Base-by-base conservation (phyloP, 176 grass and related monocot genomes). In the Phoenix dactylifera region DNA sequence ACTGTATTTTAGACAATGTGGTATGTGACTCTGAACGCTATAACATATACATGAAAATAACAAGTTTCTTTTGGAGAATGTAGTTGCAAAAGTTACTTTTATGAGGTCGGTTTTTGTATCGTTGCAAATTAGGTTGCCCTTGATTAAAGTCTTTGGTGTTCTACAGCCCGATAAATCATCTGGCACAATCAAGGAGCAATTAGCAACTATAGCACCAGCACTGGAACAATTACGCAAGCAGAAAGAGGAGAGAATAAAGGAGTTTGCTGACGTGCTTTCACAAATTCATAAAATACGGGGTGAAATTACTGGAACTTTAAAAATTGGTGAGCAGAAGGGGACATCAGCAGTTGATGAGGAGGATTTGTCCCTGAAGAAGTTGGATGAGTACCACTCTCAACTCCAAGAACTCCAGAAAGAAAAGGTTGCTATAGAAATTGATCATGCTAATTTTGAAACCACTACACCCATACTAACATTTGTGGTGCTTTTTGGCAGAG, bases 131-230 rank as follows among this genome's bases (percentile, higher is more conserved):
- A 44, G 10, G 10, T 44, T 44, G 7, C 1, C 35, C 35, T 44
- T 44, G 35, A 12, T 12, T 10, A 14, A 1, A 9, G 7, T 44
- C 35, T 50, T 60, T 52, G 20, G 52, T 15, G 18, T 57, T 74
- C 58, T 57, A 51, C 79, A 96, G 91, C 78, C 86, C 69, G 80
- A 96, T 48, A 87, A 96, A 61, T 82, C 91, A 66, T 76, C 68
- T 77, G 91, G 86, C 35, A 90, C 91, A 54, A 80, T 96, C 78
- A 96, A 85, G 72, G 86, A 90, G 55, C 92, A 97, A 74, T 51
- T 97, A 62, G 75, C 80, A 67, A 72, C 69, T 55, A 82, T 87
- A 58, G 80, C 81, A 58, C 92, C 92, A 63, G 76, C 63, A 39
- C 75, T 97, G 55, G 92, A 88, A 23, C 73, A 73, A 57, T 67